Evolutionary conservation across 108 stramenopile genomes (phyloP).

Genomic region (Epipyxis sp.): DNA sequence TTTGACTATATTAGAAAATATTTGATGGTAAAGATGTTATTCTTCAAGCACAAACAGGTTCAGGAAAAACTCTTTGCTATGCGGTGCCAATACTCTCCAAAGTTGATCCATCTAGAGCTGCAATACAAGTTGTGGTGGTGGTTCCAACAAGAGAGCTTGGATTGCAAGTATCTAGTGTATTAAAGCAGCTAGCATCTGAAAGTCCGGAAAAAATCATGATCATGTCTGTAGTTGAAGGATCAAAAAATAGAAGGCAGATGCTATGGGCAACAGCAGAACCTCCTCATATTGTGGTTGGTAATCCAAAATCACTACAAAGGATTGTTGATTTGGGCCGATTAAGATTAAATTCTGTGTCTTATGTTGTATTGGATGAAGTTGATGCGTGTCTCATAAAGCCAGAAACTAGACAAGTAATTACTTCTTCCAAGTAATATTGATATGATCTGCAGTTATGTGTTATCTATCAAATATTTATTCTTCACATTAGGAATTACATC

Average conservation of each 20-base stretch:
- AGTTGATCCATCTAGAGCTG: conserved; percentile 39
- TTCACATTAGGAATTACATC: conserved; percentile 54
- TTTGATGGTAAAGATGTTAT: conserved; percentile 46
- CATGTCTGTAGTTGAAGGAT: conserved; percentile 86
- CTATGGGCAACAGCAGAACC: conserved; percentile 91
- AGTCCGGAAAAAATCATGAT: conserved; percentile 59
- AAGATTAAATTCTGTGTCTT: conserved; percentile 64
- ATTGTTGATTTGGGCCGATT: conserved; percentile 74
- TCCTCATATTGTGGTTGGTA: conserved; percentile 79
- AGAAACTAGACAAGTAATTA: conserved; percentile 15
- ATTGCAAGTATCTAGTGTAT: conserved; percentile 61
- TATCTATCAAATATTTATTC: conserved; percentile 21
- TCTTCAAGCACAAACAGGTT: conserved; percentile 52
- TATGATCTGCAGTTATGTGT: conserved; percentile 1
- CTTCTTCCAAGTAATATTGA: background rate
- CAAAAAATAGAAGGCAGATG: conserved; percentile 67
- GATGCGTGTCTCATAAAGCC: conserved; percentile 69
- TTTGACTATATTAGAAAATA: background rate
- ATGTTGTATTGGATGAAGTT: conserved; percentile 88
- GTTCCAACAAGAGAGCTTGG: conserved; percentile 87
- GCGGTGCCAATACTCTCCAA: conserved; percentile 41
- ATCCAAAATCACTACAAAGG: conserved; percentile 67
- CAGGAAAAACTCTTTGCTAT: conserved; percentile 53
- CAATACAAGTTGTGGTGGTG: conserved; percentile 74
- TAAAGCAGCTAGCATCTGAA: conserved; percentile 45